phyloP scores from a whole-genome alignment of 2,329 filamentous ascomycete species.

The Fusarium subtropicale region DNA sequence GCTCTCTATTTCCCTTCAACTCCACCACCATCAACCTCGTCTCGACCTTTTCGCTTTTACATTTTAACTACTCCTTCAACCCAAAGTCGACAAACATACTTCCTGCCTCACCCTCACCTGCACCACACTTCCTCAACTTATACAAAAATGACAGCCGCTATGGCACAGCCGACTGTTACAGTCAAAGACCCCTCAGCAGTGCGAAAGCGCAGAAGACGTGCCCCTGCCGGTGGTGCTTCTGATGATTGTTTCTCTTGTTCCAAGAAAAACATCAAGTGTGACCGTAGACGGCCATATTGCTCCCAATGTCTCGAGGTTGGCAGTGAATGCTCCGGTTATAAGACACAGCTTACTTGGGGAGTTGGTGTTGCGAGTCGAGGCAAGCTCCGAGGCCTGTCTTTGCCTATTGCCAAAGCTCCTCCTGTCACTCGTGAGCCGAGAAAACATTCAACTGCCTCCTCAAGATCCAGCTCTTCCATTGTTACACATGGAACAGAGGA shows the following conservation, averaged over 20 bases:
- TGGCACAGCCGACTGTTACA: conserved; percentile 57
- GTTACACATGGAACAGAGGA: conserved; percentile 49
- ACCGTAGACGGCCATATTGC: conserved; percentile 92
- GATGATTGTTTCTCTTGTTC: conserved; percentile 96
- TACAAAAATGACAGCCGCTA: conserved; percentile 61
- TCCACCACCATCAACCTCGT: conserved; percentile 12
- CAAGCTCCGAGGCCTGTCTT: conserved; percentile 88
- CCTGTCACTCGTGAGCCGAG: conserved; percentile 64
- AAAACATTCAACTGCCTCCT: conserved; percentile 58
- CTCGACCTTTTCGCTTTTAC: conserved; percentile 14
- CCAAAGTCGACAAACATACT: conserved; percentile 22
- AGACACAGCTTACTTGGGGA: conserved; percentile 96
- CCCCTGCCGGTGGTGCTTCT: conserved; percentile 86
- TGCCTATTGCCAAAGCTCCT: conserved; percentile 73
- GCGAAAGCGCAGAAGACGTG: conserved; percentile 84
- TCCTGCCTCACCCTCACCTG: conserved; percentile 7
- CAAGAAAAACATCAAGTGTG: conserved; percentile 86
- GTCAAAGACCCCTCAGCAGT: conserved; percentile 64
- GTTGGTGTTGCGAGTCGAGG: conserved; percentile 95
- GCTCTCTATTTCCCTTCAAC: conserved; percentile 17
- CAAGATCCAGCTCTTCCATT: conserved; percentile 60
- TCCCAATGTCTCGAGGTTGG: conserved; percentile 92
- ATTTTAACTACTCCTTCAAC: conserved; percentile 20
- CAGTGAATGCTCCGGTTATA: conserved; percentile 95
- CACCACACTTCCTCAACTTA: conserved; percentile 10